These are phyloP conservation scores for Verticillium albo-atrum DNA, from an alignment of 2,329 filamentous ascomycete species.

Conservation along the genomic window DNA sequence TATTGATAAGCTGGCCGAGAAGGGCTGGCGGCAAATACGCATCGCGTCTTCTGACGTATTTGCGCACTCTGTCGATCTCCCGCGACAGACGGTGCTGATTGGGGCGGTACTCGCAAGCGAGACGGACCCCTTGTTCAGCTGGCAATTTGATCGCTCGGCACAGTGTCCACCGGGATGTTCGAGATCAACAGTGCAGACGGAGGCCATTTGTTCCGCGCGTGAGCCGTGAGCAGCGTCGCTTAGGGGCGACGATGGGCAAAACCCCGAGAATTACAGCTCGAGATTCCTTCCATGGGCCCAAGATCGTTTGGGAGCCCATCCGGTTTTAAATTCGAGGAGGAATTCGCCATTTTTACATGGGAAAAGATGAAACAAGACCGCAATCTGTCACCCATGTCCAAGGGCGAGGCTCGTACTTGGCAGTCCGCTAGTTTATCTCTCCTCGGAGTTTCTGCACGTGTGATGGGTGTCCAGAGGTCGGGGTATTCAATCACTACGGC, in stretches of 20 bases:
- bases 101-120: conserved; percentile 43
- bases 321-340: not conserved
- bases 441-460: not conserved
- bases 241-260: not conserved
- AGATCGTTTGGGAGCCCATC: not conserved
- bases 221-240: not conserved
- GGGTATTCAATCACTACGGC: no score
- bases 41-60: conserved; percentile 43
- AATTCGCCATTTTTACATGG: not conserved
- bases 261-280: not conserved
- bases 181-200: not conserved
- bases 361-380: not conserved
- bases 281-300: not conserved
- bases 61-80: conserved; percentile 31
- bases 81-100: conserved; percentile 31
- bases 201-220: not conserved
- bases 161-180: conserved; percentile 8
- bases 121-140: conserved; percentile 48
- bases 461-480: no score
- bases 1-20: conserved; percentile 37
- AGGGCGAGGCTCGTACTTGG: not conserved
- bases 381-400: not conserved
- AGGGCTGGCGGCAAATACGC: conserved; percentile 48
- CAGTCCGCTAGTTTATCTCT: not conserved
- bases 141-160: conserved; percentile 40